Conservation (phyloP, 164 flowering plant genomes). For the Annona cherimola region DNA sequence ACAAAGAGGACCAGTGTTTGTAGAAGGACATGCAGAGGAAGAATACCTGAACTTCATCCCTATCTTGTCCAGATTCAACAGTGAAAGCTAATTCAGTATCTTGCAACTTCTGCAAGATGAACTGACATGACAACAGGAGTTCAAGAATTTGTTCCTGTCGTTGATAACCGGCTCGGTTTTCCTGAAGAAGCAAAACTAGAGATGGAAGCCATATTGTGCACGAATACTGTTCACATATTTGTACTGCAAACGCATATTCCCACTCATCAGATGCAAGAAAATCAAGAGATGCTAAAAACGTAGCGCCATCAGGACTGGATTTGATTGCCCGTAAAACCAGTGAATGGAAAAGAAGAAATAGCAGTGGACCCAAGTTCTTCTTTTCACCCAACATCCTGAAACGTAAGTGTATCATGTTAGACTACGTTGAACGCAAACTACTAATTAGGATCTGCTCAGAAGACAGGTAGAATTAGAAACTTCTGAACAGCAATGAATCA, state of each 20-base stretch:
- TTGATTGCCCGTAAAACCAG: constrained; percentile 38
- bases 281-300: constrained; percentile 11
- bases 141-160: constrained; percentile 29
- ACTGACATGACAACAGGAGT: constrained; percentile 42
- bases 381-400: constrained; percentile 66
- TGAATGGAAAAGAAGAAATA: constrained; percentile 69
- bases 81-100: constrained; percentile 65
- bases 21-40: background rate
- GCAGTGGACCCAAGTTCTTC: constrained; percentile 55
- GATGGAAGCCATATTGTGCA: constrained; percentile 87
- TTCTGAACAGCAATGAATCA: background rate
- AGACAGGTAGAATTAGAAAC: background rate
- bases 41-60: constrained; percentile 54
- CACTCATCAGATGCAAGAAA: constrained; percentile 38
- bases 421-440: background rate
- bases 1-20: background rate
- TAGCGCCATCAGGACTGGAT: constrained; percentile 13
- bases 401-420: constrained; percentile 3
- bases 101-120: constrained; percentile 50
- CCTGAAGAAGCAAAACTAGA: constrained; percentile 46
- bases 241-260: constrained; percentile 67
- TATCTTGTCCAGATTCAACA: constrained; percentile 50
- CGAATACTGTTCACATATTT: constrained; percentile 70
- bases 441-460: background rate
- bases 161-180: constrained; percentile 22